Evolutionary conservation across 176 grass and related monocot genomes (phyloP).

Genomic region (Musa acuminata): DNA sequence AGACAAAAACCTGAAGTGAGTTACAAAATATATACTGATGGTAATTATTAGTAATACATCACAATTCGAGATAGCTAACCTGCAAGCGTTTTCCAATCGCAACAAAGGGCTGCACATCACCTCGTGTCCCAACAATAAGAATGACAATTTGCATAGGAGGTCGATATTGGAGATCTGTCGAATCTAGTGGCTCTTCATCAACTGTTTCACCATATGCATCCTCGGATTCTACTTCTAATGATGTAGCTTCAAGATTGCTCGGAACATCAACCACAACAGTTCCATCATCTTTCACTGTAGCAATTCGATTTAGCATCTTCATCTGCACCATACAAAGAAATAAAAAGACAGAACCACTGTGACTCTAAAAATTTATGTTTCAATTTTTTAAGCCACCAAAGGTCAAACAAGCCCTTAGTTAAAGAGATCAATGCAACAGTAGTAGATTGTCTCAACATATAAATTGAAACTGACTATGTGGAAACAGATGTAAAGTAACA

Average conservation of each 20-base stretch:
- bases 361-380: no score
- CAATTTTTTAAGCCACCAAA: no score
- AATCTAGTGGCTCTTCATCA: conserved; percentile 52
- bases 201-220: conserved; percentile 38
- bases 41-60: no score
- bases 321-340: conserved; percentile 51
- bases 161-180: conserved; percentile 50
- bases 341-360: not conserved
- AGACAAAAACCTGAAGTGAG: not conserved
- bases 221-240: conserved; percentile 23
- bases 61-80: conserved; percentile 26
- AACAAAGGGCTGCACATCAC: conserved; percentile 95
- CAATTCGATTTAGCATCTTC: conserved; percentile 76
- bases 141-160: conserved; percentile 91
- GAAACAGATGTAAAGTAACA: no score
- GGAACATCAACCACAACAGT: conserved; percentile 91
- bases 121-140: conserved; percentile 96
- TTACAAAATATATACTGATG: no score
- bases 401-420: no score
- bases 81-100: conserved; percentile 92
- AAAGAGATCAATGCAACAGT: no score
- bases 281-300: conserved; percentile 83
- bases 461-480: no score
- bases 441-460: no score
- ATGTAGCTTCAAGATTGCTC: conserved; percentile 43